Conservation (phyloP, 2,329 filamentous ascomycete genomes). For the Venturia effusa region DNA sequence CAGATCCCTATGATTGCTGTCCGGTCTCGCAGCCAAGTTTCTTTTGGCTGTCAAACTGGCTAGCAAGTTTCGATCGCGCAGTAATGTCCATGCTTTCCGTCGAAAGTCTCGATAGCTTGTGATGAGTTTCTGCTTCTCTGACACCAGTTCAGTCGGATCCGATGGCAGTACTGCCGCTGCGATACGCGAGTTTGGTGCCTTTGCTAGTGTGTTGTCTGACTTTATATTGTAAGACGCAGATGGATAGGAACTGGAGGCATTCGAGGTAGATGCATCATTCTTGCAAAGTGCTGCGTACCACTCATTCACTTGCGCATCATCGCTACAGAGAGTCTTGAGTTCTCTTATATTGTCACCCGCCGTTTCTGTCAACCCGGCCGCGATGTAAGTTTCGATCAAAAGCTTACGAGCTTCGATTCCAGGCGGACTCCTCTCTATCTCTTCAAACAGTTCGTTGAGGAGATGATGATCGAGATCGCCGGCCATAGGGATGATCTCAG, state of each 20-base stretch:
- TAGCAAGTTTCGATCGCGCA: not conserved
- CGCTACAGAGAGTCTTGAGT: not conserved
- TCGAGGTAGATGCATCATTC: conserved; percentile 11
- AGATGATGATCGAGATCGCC: conserved; percentile 23
- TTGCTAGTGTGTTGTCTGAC: not conserved
- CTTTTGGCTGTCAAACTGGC: not conserved
- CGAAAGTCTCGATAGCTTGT: not conserved
- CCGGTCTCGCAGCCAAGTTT: not conserved
- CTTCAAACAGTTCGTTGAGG: conserved; percentile 22
- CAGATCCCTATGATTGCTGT: not conserved
- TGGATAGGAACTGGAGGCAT: not conserved
- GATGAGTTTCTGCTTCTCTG: not conserved
- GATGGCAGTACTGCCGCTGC: not conserved
- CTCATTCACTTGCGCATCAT: conserved; percentile 14
- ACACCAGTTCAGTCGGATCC: not conserved
- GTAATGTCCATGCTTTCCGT: not conserved
- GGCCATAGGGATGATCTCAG: not conserved
- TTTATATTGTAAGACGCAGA: not conserved
- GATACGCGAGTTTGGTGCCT: not conserved
- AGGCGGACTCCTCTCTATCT: conserved; percentile 12
- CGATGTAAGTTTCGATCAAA: conserved; percentile 7
- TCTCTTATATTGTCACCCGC: not conserved
- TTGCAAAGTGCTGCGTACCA: conserved; percentile 11
- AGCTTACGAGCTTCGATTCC: conserved; percentile 11
- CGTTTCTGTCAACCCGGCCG: conserved; percentile 1